Evolutionary conservation across 768 basidiomycete species (phyloP), one percentile per base, ranked within the genome.

Genomic region (Hygrocybe coccinea): DNA sequence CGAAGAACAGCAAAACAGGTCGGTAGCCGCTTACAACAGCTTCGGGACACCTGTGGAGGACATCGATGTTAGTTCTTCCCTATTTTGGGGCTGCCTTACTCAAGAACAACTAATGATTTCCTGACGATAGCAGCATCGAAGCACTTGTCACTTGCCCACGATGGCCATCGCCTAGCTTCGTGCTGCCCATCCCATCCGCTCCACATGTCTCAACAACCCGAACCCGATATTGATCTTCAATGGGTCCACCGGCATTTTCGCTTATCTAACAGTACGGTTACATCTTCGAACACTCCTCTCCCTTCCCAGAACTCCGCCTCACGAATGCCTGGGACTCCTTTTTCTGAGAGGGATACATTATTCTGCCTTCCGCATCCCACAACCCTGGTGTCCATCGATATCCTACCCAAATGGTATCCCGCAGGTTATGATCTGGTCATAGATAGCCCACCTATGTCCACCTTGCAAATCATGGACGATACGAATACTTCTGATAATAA

Each of bases 1-100:
- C 75, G 78, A 57, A 78, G 88, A 56, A 85, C 85, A 7, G 80
- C 87, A 21, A 89, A 89, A 67, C 87, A 89, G 69, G 87, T 90
- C 46, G 87, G 88, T 55, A 87, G 85, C 64, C 85, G 88, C 54
- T 74, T 90, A 33, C 88, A 90, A 65, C 87, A 89, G 64, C 78
- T 90, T 51, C 73, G 86, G 61, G 87, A 90, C 67, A 85, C 86
- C 2, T 79, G 82, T 60, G 82, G 85, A 47, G 87, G 86, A 37
- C 86, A 85, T 67, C 74, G 80, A 66, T 73, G 88, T 89, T 66
- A 70, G 86, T 79, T 25, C 7, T 52, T 57, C 37, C 48, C 52
- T 43, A 21, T 54, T 37, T 54, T 25, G 46, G n/a, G n/a, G 36
- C 11, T 46, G 44, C 12, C 21, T 34, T 15, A 45, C 37, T 47